phyloP scores from a whole-genome alignment of 2,329 filamentous ascomycete genomes.

The Didymella arachidicola region DNA sequence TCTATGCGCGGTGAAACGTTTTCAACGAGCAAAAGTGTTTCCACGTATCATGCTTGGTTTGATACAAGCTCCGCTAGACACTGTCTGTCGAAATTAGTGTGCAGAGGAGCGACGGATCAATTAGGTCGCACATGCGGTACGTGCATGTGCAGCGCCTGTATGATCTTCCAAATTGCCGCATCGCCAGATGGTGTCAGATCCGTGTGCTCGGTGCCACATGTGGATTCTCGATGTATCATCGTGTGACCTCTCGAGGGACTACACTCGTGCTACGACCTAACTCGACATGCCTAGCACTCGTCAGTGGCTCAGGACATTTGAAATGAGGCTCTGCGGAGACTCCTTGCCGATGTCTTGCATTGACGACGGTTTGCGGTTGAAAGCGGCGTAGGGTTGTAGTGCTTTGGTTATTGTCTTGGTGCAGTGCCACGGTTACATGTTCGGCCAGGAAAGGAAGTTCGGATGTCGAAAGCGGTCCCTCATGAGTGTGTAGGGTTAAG shows the following conservation, averaged over 20 bases:
- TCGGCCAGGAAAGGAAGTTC: conserved; percentile 16
- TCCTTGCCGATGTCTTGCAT: conserved; percentile 2
- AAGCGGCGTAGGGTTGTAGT: neutral
- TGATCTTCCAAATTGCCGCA: conserved; percentile 10
- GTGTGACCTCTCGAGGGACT: conserved; percentile 2
- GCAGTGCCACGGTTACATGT: conserved; percentile 16
- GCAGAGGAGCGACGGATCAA: neutral
- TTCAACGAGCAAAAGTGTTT: neutral
- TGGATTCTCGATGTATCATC: neutral
- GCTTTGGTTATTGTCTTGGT: conserved; percentile 6
- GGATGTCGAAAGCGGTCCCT: conserved; percentile 5
- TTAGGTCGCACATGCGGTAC: conserved; percentile 2
- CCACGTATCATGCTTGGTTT: neutral
- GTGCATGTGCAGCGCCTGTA: neutral
- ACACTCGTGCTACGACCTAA: conserved; percentile 13
- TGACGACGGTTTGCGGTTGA: neutral
- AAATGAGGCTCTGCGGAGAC: conserved; percentile 14
- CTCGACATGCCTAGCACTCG: neutral
- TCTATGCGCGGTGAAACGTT: neutral
- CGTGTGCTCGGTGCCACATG: conserved; percentile 5
- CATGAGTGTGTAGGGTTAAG: neutral
- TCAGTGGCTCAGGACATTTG: neutral
- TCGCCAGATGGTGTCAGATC: conserved; percentile 10
- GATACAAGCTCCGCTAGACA: neutral
- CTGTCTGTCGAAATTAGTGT: neutral